Evolutionary conservation across 345 rosid species (phyloP).

Genomic region (Carallia pectinifolia): DNA sequence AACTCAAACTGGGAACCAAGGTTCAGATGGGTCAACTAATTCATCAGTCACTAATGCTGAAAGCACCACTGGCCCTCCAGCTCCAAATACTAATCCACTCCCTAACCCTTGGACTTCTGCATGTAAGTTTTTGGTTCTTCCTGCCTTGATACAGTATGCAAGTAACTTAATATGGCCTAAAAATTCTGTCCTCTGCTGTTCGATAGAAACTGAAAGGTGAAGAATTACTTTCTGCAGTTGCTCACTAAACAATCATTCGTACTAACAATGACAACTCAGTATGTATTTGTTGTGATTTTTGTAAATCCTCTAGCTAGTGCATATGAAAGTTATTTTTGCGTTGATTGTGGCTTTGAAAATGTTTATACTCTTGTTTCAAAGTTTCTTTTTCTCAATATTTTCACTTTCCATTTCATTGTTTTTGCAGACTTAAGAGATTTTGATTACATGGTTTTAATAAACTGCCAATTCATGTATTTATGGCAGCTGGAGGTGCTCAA

Average conservation of each 20-base stretch:
- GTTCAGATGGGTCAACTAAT: slow-evolving; percentile 46
- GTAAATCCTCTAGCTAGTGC: background rate
- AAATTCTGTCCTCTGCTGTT: background rate
- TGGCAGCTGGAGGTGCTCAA: slow-evolving; percentile 50
- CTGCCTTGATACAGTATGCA: background rate
- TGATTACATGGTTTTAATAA: background rate
- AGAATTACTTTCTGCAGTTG: too few species aligned
- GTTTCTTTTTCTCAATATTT: background rate
- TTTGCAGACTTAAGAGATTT: background rate
- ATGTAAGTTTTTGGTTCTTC: slow-evolving; percentile 29
- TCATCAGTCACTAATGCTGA: slow-evolving; percentile 44
- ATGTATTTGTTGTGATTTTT: background rate
- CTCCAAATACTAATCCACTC: slow-evolving; percentile 68
- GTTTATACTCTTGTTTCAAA: too few species aligned
- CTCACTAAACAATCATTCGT: too few species aligned
- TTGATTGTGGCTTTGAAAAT: too few species aligned
- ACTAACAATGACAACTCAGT: background rate
- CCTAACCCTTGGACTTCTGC: slow-evolving; percentile 71
- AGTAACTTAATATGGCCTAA: background rate
- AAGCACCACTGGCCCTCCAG: slow-evolving; percentile 43
- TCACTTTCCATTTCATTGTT: background rate
- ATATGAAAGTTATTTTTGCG: background rate
- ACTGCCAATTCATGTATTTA: slow-evolving; percentile 16
- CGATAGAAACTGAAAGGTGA: too few species aligned
- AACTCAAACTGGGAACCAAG: slow-evolving; percentile 40